Conservation (phyloP, 139 green algal genomes). For the Gonium pectorale region DNA sequence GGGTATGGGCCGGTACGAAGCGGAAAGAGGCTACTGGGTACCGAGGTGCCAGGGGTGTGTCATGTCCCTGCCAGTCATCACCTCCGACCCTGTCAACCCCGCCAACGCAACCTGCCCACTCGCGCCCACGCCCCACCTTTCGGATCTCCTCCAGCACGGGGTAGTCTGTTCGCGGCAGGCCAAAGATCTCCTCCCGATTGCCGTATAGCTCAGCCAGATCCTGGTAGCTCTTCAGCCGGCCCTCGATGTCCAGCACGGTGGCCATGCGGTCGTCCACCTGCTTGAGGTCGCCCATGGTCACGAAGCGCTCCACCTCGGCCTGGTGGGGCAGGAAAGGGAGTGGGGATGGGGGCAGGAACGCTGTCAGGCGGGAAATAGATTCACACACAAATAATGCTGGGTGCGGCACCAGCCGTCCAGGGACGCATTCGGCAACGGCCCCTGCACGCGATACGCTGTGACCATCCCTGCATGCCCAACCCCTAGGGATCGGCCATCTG, state of each 20-base stretch:
- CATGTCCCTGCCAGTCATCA: too few species aligned
- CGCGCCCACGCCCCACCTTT: conserved; percentile 47
- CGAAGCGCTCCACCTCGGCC: conserved; percentile 72
- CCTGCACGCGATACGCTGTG: too few species aligned
- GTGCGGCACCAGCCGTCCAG: too few species aligned
- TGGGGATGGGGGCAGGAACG: background rate
- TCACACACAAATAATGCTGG: background rate
- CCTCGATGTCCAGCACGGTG: conserved; percentile 72
- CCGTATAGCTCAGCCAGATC: conserved; percentile 76
- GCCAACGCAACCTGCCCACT: too few species aligned
- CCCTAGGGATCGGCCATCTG: too few species aligned
- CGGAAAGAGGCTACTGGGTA: too few species aligned
- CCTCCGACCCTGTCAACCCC: too few species aligned
- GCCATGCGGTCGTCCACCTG: conserved; percentile 76
- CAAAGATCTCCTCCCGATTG: conserved; percentile 79
- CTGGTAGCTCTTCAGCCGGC: conserved; percentile 48
- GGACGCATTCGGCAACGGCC: too few species aligned
- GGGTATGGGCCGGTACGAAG: too few species aligned
- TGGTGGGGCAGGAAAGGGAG: conserved; percentile 17
- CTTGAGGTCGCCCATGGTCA: conserved; percentile 71
- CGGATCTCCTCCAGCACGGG: conserved; percentile 62
- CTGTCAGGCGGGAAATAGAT: background rate
- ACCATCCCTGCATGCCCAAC: too few species aligned
- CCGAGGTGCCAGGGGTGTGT: too few species aligned
- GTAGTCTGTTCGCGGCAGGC: conserved; percentile 67